These are phyloP conservation scores for Lipomyces starkeyi DNA, from an alignment of 805 yeast genomes.

Conservation along the genomic window DNA sequence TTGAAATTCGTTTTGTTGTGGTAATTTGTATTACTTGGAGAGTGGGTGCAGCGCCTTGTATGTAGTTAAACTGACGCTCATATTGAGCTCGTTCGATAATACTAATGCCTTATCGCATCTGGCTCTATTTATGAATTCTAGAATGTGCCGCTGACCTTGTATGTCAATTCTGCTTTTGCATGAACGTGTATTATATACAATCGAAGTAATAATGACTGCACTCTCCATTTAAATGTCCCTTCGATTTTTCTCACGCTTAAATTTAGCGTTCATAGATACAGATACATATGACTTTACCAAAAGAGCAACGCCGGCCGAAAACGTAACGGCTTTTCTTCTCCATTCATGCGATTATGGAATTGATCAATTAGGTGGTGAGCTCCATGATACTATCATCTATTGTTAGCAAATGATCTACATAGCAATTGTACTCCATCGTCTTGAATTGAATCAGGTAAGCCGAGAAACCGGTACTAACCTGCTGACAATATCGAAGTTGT, in stretches of 20 bases:
- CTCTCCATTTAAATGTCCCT: background rate
- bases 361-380: conserved; percentile 45
- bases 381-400: conserved; percentile 69
- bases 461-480: conserved; percentile 43
- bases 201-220: background rate
- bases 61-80: background rate
- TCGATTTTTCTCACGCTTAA: background rate
- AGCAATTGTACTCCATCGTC: background rate
- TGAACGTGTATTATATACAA: background rate
- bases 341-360: background rate
- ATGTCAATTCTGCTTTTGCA: background rate
- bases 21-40: background rate
- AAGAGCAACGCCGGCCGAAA: background rate
- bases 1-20: background rate
- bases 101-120: background rate
- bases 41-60: background rate
- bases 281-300: background rate
- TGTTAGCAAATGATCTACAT: background rate
- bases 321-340: background rate
- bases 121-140: background rate
- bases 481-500: conserved; percentile 93
- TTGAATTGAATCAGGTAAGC: background rate
- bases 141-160: background rate
- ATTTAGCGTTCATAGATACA: background rate
- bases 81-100: background rate